Base-by-base conservation (phyloP, 1,284 basidiomycete species). In the Austropuccinia psidii region DNA sequence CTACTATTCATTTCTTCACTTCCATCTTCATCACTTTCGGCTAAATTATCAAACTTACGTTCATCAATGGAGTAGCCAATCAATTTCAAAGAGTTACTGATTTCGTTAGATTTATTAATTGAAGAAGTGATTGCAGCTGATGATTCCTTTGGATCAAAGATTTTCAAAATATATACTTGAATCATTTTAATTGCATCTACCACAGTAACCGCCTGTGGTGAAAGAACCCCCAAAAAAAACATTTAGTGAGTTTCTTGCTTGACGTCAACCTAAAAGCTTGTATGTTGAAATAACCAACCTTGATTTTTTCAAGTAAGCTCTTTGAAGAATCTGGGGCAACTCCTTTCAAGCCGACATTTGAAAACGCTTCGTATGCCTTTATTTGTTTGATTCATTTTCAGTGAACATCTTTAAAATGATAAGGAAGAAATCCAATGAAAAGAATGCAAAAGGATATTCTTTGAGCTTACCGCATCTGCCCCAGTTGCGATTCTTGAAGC, bases 51-150 rank as follows among this genome's bases (percentile, higher is more conserved):
- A n/a, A n/a, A n/a, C n/a, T n/a, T n/a, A n/a, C n/a, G n/a, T n/a
- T n/a, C n/a, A n/a, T 91, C 88, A 45, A 95, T 89, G 21, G 87
- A 84, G 78, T 90, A 98, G 0, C 95, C 95, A 27, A 85, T 82
- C 58, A 83, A 82, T 43, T 81, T 82, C 72, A 98, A 83, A 19
- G 86, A 86, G 54, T 85, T 83, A 35, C 84, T 84, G 68, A 95
- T 89, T 76, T 89, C 86, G 33, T 88, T 87, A 0, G 87, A 85
- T 80, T 93, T 94, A 11, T 88, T 86, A 21, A 90, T 88, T 8
- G 91, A 87, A 24, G 90, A 89, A 6, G 93, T 89, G 6, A 93
- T 87, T 19, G 92, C 88, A 0, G 88, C 90, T 29, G 93, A 85
- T 2, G 91, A 92, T 0, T 87, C 86, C 3, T 85, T 82, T 0